Percentiles rank a stretch among this genome's conserved stretches.
Evolutionary conservation across 1,139 yeast species (phyloP).

Genomic region (Yamadazyma aaseri): DNA sequence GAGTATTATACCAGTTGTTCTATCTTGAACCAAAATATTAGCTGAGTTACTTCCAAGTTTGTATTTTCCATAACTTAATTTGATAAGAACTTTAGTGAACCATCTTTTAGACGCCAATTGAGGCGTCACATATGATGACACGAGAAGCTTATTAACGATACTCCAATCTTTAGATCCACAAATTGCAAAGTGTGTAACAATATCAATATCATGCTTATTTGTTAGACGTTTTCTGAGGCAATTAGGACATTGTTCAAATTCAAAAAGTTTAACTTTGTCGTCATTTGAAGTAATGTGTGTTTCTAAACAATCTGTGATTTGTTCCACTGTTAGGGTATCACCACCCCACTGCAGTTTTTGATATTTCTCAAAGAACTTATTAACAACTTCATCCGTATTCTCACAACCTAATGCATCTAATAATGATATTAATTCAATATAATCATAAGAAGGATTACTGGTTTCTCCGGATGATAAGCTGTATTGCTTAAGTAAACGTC

Average conservation of each 20-base stretch:
- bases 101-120: slow-evolving; percentile 84
- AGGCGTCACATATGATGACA: slow-evolving; percentile 74
- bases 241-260: slow-evolving; percentile 71
- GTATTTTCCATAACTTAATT: slow-evolving; percentile 85
- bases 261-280: slow-evolving; percentile 45
- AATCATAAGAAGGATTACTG: slow-evolving; percentile 34
- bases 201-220: slow-evolving; percentile 59
- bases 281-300: slow-evolving; percentile 25
- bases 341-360: slow-evolving; percentile 51
- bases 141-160: slow-evolving; percentile 61
- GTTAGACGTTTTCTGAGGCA: slow-evolving; percentile 64
- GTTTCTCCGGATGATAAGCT: slow-evolving; percentile 30
- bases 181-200: slow-evolving; percentile 81
- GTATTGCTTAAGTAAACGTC: slow-evolving; percentile 56
- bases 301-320: slow-evolving; percentile 58
- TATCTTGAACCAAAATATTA: slow-evolving; percentile 88
- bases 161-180: slow-evolving; percentile 83
- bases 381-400: slow-evolving; percentile 47
- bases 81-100: slow-evolving; percentile 81
- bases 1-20: slow-evolving; percentile 79
- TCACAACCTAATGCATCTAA: slow-evolving; percentile 64
- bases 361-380: slow-evolving; percentile 41
- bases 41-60: slow-evolving; percentile 90
- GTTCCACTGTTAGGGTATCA: slow-evolving; percentile 54
- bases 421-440: slow-evolving; percentile 55